These are phyloP conservation scores for Aspergillus cristatus DNA, from an alignment of 495 filamentous ascomycete genomes.

Conservation along the genomic window DNA sequence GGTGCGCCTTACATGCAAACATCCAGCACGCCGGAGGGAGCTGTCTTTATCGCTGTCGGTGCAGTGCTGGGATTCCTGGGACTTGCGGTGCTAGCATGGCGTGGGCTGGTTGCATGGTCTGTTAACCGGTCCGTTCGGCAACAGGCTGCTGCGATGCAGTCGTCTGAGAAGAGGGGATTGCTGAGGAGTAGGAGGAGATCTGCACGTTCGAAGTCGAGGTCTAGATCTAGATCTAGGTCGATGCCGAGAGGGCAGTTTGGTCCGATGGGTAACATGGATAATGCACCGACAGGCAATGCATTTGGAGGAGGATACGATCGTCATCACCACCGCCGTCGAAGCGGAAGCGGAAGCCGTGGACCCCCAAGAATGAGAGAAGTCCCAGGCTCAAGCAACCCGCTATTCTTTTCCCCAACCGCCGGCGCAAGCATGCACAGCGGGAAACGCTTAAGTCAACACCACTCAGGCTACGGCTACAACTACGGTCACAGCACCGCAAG, in stretches of 20 bases:
- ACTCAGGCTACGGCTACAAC: too few species aligned
- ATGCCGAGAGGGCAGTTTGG: too few species aligned
- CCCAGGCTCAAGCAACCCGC: conserved; percentile 43
- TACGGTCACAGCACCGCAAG: too few species aligned
- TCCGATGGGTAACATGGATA: too few species aligned
- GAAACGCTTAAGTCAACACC: too few species aligned
- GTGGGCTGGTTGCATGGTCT: conserved; percentile 80
- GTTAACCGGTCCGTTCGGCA: conserved; percentile 79
- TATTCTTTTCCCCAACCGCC: conserved; percentile 95
- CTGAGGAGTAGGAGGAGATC: conserved; percentile 43
- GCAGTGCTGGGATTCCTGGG: conserved; percentile 77
- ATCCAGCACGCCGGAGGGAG: conserved; percentile 84
- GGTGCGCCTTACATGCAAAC: conserved; percentile 92
- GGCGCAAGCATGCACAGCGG: conserved; percentile 34
- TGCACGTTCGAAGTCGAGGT: too few species aligned
- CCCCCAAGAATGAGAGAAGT: conserved; percentile 20
- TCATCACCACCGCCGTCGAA: conserved; percentile 32
- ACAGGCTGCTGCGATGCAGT: conserved; percentile 64
- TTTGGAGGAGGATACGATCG: too few species aligned
- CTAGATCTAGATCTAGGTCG: too few species aligned
- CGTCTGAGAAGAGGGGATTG: conserved; percentile 58
- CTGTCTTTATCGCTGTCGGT: conserved; percentile 91
- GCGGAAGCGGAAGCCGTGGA: conserved; percentile 17
- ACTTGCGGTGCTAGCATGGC: conserved; percentile 74
- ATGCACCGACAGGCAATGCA: too few species aligned